These are phyloP conservation scores for Podospora tetraspora DNA, from an alignment of 495 filamentous ascomycete species.

Conservation along the genomic window DNA sequence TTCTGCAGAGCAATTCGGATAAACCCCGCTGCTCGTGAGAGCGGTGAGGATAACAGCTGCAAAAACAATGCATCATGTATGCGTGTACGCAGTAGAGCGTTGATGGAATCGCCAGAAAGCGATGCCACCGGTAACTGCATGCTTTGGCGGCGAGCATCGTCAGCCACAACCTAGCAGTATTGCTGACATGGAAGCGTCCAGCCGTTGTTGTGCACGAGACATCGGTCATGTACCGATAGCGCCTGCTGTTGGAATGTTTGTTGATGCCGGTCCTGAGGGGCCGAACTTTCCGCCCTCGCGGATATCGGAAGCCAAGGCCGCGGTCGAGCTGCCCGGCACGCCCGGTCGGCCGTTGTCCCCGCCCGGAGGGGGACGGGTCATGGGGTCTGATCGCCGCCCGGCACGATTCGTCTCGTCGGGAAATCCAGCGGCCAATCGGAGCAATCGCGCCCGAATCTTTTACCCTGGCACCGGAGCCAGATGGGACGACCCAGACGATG, in stretches of 20 bases:
- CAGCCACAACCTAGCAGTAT: no score
- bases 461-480: not conserved
- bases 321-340: not conserved
- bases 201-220: no score
- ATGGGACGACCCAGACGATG: not conserved
- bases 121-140: not conserved
- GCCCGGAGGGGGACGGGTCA: not conserved
- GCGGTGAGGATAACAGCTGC: slow-evolving; percentile 7
- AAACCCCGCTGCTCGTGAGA: not conserved
- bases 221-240: no score
- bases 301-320: not conserved
- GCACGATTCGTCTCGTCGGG: not conserved
- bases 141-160: not conserved
- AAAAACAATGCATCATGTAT: not conserved
- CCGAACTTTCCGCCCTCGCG: not conserved
- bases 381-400: not conserved
- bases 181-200: no score
- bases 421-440: slow-evolving; percentile 23
- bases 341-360: not conserved
- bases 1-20: slow-evolving; percentile 2
- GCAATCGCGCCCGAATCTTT: slow-evolving; percentile 10
- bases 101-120: not conserved
- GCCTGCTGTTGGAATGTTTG: no score
- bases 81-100: not conserved
- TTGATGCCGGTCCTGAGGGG: no score